Percentiles rank a stretch among this genome's conserved stretches.
Evolutionary conservation across 805 yeast species (phyloP).

Genomic region (Candida orba): DNA sequence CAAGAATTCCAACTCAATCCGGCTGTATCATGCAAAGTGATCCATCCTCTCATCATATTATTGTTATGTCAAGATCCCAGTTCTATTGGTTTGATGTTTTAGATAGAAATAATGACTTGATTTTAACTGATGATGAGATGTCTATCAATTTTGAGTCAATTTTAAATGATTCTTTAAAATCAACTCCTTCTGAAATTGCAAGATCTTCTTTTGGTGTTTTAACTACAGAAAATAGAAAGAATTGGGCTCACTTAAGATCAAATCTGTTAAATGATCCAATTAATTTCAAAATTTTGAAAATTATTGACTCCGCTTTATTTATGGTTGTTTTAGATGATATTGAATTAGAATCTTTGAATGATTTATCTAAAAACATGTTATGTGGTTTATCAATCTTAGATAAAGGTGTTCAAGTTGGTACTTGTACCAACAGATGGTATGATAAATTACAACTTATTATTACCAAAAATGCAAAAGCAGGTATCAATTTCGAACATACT

Average conservation of each 20-base stretch:
- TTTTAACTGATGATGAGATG: conserved; percentile 69
- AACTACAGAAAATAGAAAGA: conserved; percentile 82
- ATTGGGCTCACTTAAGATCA: conserved; percentile 76
- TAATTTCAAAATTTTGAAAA: conserved; percentile 64
- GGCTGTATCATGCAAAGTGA: conserved; percentile 88
- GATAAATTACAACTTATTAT: conserved; percentile 85
- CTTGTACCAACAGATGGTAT: conserved; percentile 93
- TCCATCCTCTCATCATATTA: conserved; percentile 65
- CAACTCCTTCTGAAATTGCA: conserved; percentile 55
- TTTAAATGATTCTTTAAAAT: conserved; percentile 55
- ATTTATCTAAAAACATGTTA: conserved; percentile 74
- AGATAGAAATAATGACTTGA: conserved; percentile 62
- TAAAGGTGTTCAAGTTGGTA: conserved; percentile 86
- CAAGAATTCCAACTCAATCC: conserved; percentile 73
- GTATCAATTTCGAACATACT: conserved; percentile 88
- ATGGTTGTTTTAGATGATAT: conserved; percentile 79
- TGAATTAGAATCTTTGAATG: conserved; percentile 49
- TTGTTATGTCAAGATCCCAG: conserved; percentile 78
- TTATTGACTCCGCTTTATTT: conserved; percentile 77
- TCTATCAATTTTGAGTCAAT: conserved; percentile 69
- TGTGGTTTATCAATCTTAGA: conserved; percentile 78
- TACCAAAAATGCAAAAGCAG: conserved; percentile 86
- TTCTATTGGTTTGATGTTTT: conserved; percentile 94
- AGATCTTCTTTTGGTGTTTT: conserved; percentile 83
- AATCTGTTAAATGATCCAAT: conserved; percentile 38